Evolutionary conservation across 2,329 filamentous ascomycete genomes (phyloP).

Genomic region (Botryotinia narcissicola): DNA sequence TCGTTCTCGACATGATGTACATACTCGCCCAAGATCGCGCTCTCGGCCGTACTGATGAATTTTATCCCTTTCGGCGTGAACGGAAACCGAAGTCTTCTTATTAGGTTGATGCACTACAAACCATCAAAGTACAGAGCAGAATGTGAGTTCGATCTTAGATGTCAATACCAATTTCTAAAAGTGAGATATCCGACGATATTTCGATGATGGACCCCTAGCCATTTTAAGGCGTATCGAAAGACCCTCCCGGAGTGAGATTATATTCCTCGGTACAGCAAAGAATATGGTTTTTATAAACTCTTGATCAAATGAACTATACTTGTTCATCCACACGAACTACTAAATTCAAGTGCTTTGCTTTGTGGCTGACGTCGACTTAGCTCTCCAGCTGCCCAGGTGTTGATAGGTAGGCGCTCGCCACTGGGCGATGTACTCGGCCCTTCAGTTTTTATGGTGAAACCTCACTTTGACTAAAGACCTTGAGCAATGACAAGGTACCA

Average conservation of each 20-base stretch:
- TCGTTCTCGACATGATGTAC: not conserved
- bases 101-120: not conserved
- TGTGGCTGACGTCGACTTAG: not conserved
- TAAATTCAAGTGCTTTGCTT: not conserved
- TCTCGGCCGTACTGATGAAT: not conserved
- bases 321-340: not conserved
- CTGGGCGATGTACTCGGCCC: not conserved
- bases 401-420: not conserved
- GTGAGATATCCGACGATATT: not conserved
- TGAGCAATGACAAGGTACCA: not conserved
- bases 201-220: not conserved
- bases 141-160: not conserved
- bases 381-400: not conserved
- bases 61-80: not conserved
- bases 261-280: not conserved
- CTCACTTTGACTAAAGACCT: not conserved
- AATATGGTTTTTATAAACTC: not conserved
- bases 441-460: not conserved
- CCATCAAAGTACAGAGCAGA: not conserved
- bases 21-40: not conserved
- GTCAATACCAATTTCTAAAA: not conserved
- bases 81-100: not conserved
- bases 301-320: not conserved
- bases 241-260: not conserved
- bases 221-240: not conserved